Conservation (phyloP, 306 rosid genomes). For the Pachyrhizus erosus region DNA sequence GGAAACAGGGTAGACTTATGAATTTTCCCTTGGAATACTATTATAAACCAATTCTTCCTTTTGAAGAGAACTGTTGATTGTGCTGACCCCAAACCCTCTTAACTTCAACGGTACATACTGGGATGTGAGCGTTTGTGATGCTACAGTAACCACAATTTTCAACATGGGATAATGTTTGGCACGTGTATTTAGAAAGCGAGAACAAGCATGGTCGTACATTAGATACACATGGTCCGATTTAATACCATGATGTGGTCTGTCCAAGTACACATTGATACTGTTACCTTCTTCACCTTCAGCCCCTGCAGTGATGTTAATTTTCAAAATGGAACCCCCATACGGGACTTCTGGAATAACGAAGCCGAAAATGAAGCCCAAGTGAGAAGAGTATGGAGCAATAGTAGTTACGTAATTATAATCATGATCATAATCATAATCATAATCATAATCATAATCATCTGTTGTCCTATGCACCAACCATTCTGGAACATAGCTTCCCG, state of each 20-base stretch:
- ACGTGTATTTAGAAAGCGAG: not conserved
- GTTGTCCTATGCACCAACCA: slow-evolving; percentile 26
- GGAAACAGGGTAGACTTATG: not conserved
- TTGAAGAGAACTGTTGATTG: not conserved
- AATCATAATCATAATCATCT: not conserved
- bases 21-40: not conserved
- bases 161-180: not conserved
- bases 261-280: not conserved
- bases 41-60: not conserved
- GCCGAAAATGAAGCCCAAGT: slow-evolving; percentile 18
- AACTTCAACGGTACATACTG: not conserved
- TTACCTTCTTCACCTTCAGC: not conserved
- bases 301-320: not conserved
- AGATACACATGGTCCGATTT: slow-evolving; percentile 29
- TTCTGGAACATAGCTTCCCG: slow-evolving; percentile 33
- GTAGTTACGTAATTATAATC: too few relatives aligned
- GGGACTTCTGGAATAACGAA: not conserved
- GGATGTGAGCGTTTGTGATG: not conserved
- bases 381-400: not conserved
- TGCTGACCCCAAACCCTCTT: slow-evolving; percentile 29
- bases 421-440: not conserved
- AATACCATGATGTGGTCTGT: not conserved
- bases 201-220: not conserved
- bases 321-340: not conserved
- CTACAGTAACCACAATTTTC: not conserved